Base-by-base conservation (phyloP, 139 green algal genomes). In the Chlamydomonas eustigma region DNA sequence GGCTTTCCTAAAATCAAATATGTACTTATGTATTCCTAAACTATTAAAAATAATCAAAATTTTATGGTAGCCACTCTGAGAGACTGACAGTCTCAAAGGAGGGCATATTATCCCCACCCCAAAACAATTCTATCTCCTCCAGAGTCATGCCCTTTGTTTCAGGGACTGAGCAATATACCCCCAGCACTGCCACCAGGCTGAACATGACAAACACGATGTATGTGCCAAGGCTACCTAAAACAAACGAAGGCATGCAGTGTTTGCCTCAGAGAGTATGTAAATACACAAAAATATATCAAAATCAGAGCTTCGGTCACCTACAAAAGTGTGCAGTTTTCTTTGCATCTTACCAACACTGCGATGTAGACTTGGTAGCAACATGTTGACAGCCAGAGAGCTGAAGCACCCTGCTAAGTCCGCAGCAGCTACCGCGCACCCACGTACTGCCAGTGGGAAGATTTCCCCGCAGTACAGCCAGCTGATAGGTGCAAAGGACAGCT, bases 401-500 rank as follows among this genome's bases (percentile, higher is more conserved):
- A 39, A 44, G 65, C 28, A 72, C 8, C 65, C 65, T n/a, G 33
- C 32, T 44, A 44, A 31, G 65, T 72, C 32, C 5, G 65, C 32
- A 33, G 65, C 65, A 39, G 65, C 65, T 18, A 72, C 44, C 8
- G 65, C 65, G 4, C 33, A 34, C 22, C 65, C 38, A 95, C 93
- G 32, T 81, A 74, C 8, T 91, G 84, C 90, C 6, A 75, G 37
- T 6, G 68, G 68, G 68, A 75, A 75, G 34, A 75, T 58, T 38
- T 75, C 68, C 22, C 68, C 68, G 3, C 12, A 18, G 6, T 64
- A 63, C 8, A 75, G 68, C 68, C 94, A 98, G 52, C 78, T 87
- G 80, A 98, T 96, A 35, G 94, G 94, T 8, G 94, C 94, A 83
- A 98, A 98, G 6, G 78, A 90, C 37, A 94, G 44, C 86, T 93